Evolutionary conservation across 192 early-diverging fungal species (phyloP).

Genomic region (Podila clonocystis): DNA sequence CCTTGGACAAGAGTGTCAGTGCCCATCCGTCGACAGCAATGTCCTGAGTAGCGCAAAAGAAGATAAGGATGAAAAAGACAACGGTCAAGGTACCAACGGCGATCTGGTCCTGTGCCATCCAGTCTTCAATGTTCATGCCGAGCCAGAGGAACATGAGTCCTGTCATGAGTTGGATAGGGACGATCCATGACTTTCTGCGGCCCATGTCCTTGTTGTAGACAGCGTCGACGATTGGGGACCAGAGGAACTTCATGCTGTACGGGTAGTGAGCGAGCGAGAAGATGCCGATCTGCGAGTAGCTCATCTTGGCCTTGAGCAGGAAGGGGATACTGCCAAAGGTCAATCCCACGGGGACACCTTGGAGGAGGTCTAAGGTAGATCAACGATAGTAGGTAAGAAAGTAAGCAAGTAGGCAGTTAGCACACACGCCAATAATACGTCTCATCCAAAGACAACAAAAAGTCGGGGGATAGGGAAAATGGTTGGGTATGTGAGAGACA

Average conservation of each 20-base stretch:
- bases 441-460: not conserved
- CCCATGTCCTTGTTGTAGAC: slow-evolving; percentile 85
- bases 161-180: slow-evolving; percentile 94
- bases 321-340: slow-evolving; percentile 94
- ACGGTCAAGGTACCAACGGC: slow-evolving; percentile 77
- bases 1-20: slow-evolving; percentile 88
- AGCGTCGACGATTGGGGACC: slow-evolving; percentile 98
- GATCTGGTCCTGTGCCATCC: slow-evolving; percentile 65
- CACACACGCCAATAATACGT: not conserved
- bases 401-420: not conserved
- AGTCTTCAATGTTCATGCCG: slow-evolving; percentile 78
- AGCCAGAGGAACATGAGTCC: slow-evolving; percentile 84
- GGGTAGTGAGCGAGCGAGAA: slow-evolving; percentile 97
- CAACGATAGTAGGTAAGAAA: not conserved
- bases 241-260: slow-evolving; percentile 97
- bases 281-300: slow-evolving; percentile 91
- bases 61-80: slow-evolving; percentile 86
- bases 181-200: slow-evolving; percentile 96
- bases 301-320: slow-evolving; percentile 92
- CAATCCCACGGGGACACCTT: slow-evolving; percentile 95
- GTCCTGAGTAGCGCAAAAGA: slow-evolving; percentile 96
- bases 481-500: not conserved
- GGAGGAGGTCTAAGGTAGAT: slow-evolving; percentile 73
- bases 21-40: slow-evolving; percentile 92
- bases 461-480: not conserved